These are phyloP conservation scores for Parathielavia hyrcaniae DNA, from an alignment of 495 filamentous ascomycete genomes.

Conservation along the genomic window DNA sequence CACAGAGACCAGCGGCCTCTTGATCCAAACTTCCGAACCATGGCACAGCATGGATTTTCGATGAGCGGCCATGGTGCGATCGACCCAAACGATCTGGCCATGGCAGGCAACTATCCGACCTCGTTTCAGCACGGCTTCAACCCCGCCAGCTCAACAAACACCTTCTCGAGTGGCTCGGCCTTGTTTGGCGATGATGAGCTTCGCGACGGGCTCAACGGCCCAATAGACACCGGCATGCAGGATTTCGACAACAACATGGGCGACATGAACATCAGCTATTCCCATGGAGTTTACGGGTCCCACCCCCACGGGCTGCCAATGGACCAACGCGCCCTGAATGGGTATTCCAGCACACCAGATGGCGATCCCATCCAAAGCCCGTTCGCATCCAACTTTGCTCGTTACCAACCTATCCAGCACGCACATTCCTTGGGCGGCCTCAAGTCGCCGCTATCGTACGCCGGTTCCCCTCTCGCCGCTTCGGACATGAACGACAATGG, in stretches of 20 bases:
- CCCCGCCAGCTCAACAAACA: constrained; percentile 33
- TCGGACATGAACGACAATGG: constrained; percentile 53
- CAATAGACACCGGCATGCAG: constrained; percentile 45
- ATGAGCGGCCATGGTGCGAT: constrained; percentile 64
- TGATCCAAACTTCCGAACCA: constrained; percentile 10
- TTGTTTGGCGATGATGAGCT: constrained; percentile 61
- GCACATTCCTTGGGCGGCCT: constrained; percentile 49
- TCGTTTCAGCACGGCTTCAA: constrained; percentile 42
- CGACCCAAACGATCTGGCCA: constrained; percentile 80
- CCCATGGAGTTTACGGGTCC: constrained; percentile 42
- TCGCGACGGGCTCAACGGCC: constrained; percentile 50
- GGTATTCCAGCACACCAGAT: constrained; percentile 82
- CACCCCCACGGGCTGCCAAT: constrained; percentile 44
- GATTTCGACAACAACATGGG: constrained; percentile 42
- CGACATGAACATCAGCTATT: constrained; percentile 44
- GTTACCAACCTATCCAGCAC: constrained; percentile 55
- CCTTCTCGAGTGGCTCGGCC: constrained; percentile 43
- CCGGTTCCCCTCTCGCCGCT: constrained; percentile 46
- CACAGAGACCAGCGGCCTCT: neutral
- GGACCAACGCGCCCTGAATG: constrained; percentile 55
- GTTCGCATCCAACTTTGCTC: constrained; percentile 65
- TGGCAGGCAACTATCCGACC: constrained; percentile 44
- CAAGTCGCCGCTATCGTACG: constrained; percentile 47
- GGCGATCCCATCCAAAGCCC: constrained; percentile 83
- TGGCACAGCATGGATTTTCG: constrained; percentile 58